A percentile compares a stretch with the other conserved stretches of the same genome.
phyloP scores from a whole-genome alignment of 352 stramenopile species.

The Pythium aquatile region DNA sequence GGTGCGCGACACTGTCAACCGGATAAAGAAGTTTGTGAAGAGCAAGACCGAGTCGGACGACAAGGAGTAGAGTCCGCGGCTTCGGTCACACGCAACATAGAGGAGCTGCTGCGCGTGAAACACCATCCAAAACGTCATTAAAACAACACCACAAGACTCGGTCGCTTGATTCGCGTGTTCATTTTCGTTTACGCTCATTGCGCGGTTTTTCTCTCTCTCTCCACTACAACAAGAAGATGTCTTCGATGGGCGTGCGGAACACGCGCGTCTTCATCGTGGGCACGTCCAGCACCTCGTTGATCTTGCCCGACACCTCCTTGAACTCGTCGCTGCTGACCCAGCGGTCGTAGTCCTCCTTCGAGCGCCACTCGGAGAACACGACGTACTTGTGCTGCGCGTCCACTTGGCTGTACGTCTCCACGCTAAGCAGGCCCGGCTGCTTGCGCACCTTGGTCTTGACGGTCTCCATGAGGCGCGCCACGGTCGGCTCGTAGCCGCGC shows the following conservation, averaged over 20 bases:
- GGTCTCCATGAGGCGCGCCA: constrained; percentile 83
- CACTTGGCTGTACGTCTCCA: constrained; percentile 76
- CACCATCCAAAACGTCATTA: neutral
- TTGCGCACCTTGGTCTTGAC: constrained; percentile 79
- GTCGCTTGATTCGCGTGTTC: neutral
- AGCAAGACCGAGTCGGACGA: constrained; percentile 31
- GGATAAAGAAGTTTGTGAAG: constrained; percentile 90
- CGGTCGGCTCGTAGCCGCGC: constrained; percentile 80
- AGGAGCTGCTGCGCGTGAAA: neutral
- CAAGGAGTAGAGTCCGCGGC: constrained; percentile 6
- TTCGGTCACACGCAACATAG: neutral
- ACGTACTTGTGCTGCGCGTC: constrained; percentile 87
- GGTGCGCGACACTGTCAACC: constrained; percentile 78
- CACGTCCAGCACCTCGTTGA: constrained; percentile 84
- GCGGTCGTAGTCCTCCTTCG: constrained; percentile 75
- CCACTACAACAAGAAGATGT: constrained; percentile 81
- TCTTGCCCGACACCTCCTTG: constrained; percentile 71
- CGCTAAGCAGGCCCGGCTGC: constrained; percentile 71
- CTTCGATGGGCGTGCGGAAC: constrained; percentile 74
- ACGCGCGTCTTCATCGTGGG: constrained; percentile 79
- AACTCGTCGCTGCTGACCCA: constrained; percentile 80
- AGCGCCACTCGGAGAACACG: constrained; percentile 87
- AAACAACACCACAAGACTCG: neutral
- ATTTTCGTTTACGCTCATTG: too few relatives aligned
- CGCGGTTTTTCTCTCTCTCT: neutral